Percentiles rank a stretch among this genome's conserved stretches.
Evolutionary conservation across 805 yeast genomes (phyloP).

Genomic region (Monosporozyma unispora): DNA sequence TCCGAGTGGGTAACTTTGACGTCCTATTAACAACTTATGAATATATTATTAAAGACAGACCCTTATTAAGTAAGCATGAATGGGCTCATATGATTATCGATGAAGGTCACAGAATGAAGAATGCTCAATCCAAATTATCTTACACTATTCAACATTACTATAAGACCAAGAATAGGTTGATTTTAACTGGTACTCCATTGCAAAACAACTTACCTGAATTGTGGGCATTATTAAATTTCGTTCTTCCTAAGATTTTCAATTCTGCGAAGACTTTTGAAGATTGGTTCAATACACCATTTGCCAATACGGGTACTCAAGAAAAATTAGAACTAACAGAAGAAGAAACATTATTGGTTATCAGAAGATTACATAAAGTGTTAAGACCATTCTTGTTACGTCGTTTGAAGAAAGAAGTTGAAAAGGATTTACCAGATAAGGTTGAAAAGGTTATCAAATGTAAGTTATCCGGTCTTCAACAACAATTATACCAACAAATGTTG

Average conservation of each 20-base stretch:
- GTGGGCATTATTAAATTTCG: constrained; percentile 93
- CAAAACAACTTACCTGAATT: constrained; percentile 93
- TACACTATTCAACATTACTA: constrained; percentile 76
- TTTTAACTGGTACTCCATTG: constrained; percentile 93
- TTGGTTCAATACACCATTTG: constrained; percentile 98
- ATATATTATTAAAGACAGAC: constrained; percentile 84
- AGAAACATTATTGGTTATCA: constrained; percentile 84
- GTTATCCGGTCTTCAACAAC: constrained; percentile 75
- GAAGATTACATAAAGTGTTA: constrained; percentile 92
- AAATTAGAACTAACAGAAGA: constrained; percentile 90
- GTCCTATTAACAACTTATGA: constrained; percentile 89
- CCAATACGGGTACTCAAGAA: constrained; percentile 91
- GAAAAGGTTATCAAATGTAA: constrained; percentile 92
- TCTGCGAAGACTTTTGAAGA: constrained; percentile 95
- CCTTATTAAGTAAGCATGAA: constrained; percentile 63
- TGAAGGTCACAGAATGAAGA: constrained; percentile 98
- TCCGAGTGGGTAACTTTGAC: constrained; percentile 74
- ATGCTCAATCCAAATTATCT: constrained; percentile 79
- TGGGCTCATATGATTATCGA: constrained; percentile 99
- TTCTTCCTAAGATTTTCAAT: constrained; percentile 90
- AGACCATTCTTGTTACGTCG: constrained; percentile 91
- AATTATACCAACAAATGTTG: constrained; percentile 83
- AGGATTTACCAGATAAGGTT: constrained; percentile 91
- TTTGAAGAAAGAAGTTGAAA: constrained; percentile 93
- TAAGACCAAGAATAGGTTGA: constrained; percentile 75